Evolutionary conservation across 2,329 filamentous ascomycete genomes (phyloP), one percentile per base, ranked within the genome.

Genomic region (Blastomyces gilchristii): DNA sequence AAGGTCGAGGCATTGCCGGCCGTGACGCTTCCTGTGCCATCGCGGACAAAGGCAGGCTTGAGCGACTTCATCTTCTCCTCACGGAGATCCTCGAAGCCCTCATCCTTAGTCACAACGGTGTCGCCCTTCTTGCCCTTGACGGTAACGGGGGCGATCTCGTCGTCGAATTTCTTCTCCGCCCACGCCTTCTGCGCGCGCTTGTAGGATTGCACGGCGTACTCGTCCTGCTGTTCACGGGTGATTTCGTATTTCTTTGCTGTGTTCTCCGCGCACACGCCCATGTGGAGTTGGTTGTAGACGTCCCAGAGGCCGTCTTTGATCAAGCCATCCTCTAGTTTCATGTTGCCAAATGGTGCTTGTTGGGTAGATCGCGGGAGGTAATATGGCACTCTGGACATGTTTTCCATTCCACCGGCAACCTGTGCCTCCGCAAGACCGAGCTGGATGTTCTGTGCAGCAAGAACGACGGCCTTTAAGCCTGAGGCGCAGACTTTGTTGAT

Each of bases 401-500:
- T 97, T 80, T 99, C 94, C 89, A 99, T 97, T 62, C 94, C 94
- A 66, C 94, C 94, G 1, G 94, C 94, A 8, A 97, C 82, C 74
- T 96, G 89, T 0, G 89, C 92, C 71, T 96, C 90, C 18, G 91
- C 85, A 11, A 96, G 82, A 5, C 94, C 93, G 12, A 99, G 84
- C 77, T 97, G 90, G 69, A 97, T 96, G 72, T 96, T 94, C 72
- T 96, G 91, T 0, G 93, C 93, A 1, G 93, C 94, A 54, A 97
- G 83, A 28, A 84, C 86, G 4, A 97, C 91, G 1, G 94, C 89
- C 77, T 99, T 99, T 68, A 99, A 81, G 5, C 94, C 94, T 0
- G 92, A 97, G 3, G 94, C 89, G 80, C 94, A 99, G 65, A 99
- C 94, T 79, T 99, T 99, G 82, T 99, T 99, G 77, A 99, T 87